A percentile compares a stretch with the other conserved stretches of the same genome.
These are phyloP conservation scores for Massarina eburnea DNA, from an alignment of 2,329 filamentous ascomycete species.

Conservation along the genomic window DNA sequence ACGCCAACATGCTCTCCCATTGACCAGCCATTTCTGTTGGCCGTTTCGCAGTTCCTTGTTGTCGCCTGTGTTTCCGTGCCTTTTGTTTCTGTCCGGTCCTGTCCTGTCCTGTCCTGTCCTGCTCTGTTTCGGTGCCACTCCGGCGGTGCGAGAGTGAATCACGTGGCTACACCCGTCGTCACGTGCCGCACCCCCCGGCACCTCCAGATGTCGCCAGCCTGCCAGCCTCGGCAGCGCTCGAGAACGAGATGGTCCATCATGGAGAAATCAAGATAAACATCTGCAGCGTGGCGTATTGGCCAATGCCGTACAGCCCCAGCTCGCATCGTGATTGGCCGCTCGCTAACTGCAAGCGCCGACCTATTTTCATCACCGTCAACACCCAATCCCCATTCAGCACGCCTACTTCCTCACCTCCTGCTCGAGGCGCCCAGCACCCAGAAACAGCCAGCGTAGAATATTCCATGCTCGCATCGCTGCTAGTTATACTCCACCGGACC, in stretches of 20 bases:
- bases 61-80: no score
- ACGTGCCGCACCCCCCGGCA: no score
- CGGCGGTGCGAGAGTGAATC: no score
- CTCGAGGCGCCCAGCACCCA: conserved; percentile 24
- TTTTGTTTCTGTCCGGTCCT: background rate
- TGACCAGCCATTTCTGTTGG: conserved; percentile 7
- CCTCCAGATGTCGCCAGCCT: no score
- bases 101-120: background rate
- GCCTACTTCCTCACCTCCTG: conserved; percentile 10
- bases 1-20: conserved; percentile 12
- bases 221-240: no score
- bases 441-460: conserved; percentile 21
- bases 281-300: conserved; percentile 24
- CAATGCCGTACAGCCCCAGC: conserved; percentile 26
- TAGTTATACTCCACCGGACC: conserved; percentile 19
- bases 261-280: no score
- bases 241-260: no score
- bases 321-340: conserved; percentile 27
- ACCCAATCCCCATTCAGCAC: conserved; percentile 33
- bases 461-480: conserved; percentile 16
- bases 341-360: conserved; percentile 26
- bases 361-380: conserved; percentile 26
- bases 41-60: background rate
- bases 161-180: no score
- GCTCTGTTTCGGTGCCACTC: background rate